Evolutionary conservation across 768 basidiomycete genomes (phyloP).

Genomic region (Suillus clintonianus): DNA sequence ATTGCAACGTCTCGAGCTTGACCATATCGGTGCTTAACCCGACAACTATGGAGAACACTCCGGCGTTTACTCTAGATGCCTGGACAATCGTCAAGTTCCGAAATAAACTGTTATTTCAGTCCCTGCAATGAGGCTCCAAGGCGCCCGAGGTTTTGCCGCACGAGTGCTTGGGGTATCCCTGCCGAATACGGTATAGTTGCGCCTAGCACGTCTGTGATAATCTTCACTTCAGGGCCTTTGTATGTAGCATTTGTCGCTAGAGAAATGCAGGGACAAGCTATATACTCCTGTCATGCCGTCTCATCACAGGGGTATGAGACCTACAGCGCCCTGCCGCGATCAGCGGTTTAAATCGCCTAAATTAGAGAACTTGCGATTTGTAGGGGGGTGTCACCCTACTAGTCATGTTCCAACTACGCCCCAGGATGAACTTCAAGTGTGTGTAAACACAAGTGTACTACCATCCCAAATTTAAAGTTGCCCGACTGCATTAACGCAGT

Average conservation of each 20-base stretch:
- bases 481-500: slow-evolving; percentile 35
- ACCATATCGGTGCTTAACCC: background rate
- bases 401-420: slow-evolving; percentile 28
- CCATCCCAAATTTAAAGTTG: slow-evolving; percentile 22
- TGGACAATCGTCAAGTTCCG: background rate
- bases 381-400: background rate
- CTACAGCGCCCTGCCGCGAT: background rate
- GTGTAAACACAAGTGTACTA: slow-evolving; percentile 4
- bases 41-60: background rate
- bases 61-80: background rate
- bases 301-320: background rate
- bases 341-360: background rate
- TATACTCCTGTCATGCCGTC: background rate
- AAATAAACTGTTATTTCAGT: background rate
- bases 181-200: background rate
- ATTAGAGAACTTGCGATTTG: background rate
- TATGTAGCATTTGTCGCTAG: background rate
- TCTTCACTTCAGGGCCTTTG: background rate
- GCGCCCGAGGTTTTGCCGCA: background rate
- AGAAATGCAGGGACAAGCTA: background rate
- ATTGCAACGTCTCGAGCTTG: background rate
- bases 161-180: background rate
- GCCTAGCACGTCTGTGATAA: background rate
- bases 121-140: background rate
- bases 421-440: slow-evolving; percentile 19